Evolutionary conservation across 78 protist genomes (phyloP).

Genomic region (Planoprotostelium fungivorum): DNA sequence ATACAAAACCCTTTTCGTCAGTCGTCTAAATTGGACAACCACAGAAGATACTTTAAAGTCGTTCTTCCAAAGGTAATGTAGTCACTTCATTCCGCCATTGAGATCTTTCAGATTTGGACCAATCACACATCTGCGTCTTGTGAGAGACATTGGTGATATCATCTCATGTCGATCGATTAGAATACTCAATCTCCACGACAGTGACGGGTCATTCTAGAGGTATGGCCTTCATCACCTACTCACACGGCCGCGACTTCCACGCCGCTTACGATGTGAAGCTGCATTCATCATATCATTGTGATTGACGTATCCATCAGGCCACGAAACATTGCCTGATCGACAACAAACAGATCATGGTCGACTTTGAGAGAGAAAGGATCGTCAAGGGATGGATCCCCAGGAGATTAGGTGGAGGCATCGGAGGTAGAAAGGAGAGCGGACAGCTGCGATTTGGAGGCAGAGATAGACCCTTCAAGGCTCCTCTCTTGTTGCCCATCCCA

Average conservation of each 20-base stretch:
- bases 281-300: neutral
- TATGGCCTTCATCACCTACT: neutral
- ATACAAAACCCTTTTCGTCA: constrained; percentile 64
- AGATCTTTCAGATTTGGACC: neutral
- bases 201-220: neutral
- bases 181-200: neutral
- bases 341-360: constrained; percentile 75
- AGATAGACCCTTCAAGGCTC: neutral
- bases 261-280: neutral
- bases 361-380: constrained; percentile 89
- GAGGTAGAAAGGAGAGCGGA: constrained; percentile 53
- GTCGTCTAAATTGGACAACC: constrained; percentile 53
- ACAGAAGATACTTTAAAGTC: constrained; percentile 52
- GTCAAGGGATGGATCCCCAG: constrained; percentile 86
- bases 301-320: no score
- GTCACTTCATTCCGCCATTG: neutral
- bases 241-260: neutral
- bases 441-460: neutral
- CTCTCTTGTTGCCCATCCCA: neutral
- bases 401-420: constrained; percentile 77
- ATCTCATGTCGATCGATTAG: no score
- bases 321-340: constrained; percentile 24
- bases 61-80: neutral
- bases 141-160: neutral
- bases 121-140: no score